Base-by-base conservation (phyloP, 495 filamentous ascomycete genomes). In the Aspergillus cavernicola region DNA sequence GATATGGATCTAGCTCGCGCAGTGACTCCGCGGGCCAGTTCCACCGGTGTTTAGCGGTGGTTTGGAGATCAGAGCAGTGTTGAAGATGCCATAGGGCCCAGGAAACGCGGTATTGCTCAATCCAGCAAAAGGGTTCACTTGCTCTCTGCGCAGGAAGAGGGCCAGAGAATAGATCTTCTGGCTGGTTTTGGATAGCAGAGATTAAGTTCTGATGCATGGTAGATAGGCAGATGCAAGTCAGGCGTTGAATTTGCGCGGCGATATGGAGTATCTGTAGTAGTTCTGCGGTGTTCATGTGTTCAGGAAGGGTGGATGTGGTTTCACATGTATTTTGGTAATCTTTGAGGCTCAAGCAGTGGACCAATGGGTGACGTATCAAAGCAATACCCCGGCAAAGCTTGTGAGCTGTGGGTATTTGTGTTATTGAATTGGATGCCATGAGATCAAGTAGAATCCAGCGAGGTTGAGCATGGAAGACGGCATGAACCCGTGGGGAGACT, bases 71-170 rank as follows among this genome's bases (percentile, higher is more conserved):
- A 6, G 38, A 41, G 6, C 18, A 19, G n/a, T 31, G 24, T 15
- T 54, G 41, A 11, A 54, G 11, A 12, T 32, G 41, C 51, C 51
- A 54, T 1, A 54, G 23, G 2, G 35, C 42, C 24, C 41, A 45
- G 22, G 45, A 54, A 19, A 54, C 51, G n/a, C 51, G 51, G 32
- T 37, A 54, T 12, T 47, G n/a, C 20, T 54, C 51, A 0, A 54
- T 33, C 51, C 51, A 54, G 1, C 22, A 32, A 31, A 19, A 12
- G 1, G 51, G 20, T 11, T 9, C 1, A 5, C 18, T 19, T 24
- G 12, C 8, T 11, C 9, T 31, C 18, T 1, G 2, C 9, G n/a
- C 4, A n/a, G 0, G 20, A 18, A 10, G 3, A 2, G 3, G 24
- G 1, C 26, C 24, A 3, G 10, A 6, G 2, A 16, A 16, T 18